Percentiles rank a stretch among this genome's conserved stretches.
Evolutionary conservation across 2,329 filamentous ascomycete genomes (phyloP).

Genomic region (Myriosclerotinia duriaeana): DNA sequence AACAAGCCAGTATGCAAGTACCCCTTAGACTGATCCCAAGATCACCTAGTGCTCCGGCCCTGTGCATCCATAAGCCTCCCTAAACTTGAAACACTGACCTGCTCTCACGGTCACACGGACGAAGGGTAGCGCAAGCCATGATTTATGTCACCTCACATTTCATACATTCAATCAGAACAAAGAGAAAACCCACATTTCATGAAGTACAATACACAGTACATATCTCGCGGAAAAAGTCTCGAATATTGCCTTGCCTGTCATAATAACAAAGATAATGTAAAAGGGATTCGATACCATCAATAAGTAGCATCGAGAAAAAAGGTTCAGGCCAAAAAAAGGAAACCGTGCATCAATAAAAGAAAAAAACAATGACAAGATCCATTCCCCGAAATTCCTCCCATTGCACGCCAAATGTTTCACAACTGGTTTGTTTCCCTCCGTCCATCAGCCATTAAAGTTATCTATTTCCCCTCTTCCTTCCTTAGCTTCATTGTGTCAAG

Average conservation of each 20-base stretch:
- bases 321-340: conserved; percentile 15
- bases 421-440: conserved; percentile 29
- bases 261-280: conserved; percentile 29
- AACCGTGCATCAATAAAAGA: conserved; percentile 25
- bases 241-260: conserved; percentile 26
- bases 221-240: conserved; percentile 20
- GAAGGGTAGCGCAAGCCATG: not conserved
- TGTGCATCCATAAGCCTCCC: not conserved
- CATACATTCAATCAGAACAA: not conserved
- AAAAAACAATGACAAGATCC: conserved; percentile 27
- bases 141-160: not conserved
- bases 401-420: conserved; percentile 36
- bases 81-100: conserved; percentile 2
- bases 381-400: conserved; percentile 30
- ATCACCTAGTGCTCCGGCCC: too few species aligned
- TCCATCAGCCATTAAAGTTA: conserved; percentile 38
- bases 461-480: conserved; percentile 31
- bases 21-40: not conserved
- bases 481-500: conserved; percentile 26
- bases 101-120: not conserved
- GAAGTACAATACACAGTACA: conserved; percentile 17
- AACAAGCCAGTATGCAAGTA: not conserved
- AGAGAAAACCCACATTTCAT: conserved; percentile 10
- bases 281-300: conserved; percentile 13
- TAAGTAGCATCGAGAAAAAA: conserved; percentile 21